Conservation (phyloP, 345 rosid species). For the Gossypium arboreum region DNA sequence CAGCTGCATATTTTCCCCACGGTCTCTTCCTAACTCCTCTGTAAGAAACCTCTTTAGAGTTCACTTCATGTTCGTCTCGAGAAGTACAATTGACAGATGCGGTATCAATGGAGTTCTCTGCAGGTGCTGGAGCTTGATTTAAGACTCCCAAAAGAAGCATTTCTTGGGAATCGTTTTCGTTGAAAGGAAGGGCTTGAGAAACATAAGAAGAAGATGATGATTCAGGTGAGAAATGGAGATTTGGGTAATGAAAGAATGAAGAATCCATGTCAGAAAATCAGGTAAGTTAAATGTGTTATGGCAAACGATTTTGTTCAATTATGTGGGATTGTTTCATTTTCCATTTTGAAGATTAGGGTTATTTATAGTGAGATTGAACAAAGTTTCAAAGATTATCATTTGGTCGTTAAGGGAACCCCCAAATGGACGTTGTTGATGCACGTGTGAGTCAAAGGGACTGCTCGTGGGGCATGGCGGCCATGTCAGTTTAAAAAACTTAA, state of each 20-base stretch:
- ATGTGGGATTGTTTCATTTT: no score
- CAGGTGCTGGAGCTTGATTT: constrained; percentile 20
- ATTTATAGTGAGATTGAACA: constrained; percentile 16
- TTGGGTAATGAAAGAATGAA: constrained; percentile 28
- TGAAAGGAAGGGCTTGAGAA: constrained; percentile 45
- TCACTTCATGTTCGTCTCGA: constrained; percentile 30
- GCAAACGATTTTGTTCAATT: no score
- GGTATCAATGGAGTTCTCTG: constrained; percentile 15
- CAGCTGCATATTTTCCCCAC: constrained; percentile 68
- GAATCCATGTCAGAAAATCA: constrained; percentile 31
- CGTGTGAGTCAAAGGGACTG: background rate
- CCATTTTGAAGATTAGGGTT: background rate
- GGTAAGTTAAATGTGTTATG: background rate
- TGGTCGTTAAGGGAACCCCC: background rate
- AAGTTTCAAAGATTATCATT: background rate
- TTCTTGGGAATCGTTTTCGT: constrained; percentile 24
- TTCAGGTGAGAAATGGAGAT: constrained; percentile 25
- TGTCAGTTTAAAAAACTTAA: background rate
- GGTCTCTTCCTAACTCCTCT: constrained; percentile 65
- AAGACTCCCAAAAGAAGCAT: constrained; percentile 52
- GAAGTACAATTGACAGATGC: background rate
- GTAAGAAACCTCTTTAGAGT: constrained; percentile 24
- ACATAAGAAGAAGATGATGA: constrained; percentile 26
- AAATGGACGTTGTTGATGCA: background rate
- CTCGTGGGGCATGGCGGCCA: background rate